A percentile compares a stretch with the other conserved stretches of the same genome.
These are phyloP conservation scores for Vigna nakashimae DNA, from an alignment of 306 rosid species.

Conservation along the genomic window DNA sequence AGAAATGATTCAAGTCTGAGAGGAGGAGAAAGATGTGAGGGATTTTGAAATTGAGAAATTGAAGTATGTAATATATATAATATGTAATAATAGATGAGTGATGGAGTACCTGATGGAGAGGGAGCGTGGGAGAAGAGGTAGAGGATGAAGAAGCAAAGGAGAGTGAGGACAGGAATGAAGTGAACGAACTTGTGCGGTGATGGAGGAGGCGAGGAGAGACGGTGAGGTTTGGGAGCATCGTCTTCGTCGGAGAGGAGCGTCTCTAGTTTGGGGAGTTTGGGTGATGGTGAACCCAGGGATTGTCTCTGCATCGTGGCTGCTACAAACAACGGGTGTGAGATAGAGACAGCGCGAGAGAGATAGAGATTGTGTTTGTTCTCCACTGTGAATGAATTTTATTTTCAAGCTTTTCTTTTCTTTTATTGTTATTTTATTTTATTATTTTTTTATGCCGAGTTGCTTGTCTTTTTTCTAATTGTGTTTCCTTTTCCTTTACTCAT, in stretches of 20 bases:
- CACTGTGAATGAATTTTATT: neutral
- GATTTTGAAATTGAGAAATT: neutral
- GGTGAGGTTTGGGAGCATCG: slow-evolving; percentile 62
- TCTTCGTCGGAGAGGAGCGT: slow-evolving; percentile 40
- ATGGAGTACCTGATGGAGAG: slow-evolving; percentile 72
- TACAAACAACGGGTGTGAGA: neutral
- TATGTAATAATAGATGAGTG: neutral
- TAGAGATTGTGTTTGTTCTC: neutral
- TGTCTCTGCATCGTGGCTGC: slow-evolving; percentile 83
- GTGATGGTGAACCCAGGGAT: slow-evolving; percentile 83
- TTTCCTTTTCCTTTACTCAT: slow-evolving; percentile 44
- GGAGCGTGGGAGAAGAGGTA: slow-evolving; percentile 92
- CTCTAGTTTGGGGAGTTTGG: slow-evolving; percentile 68
- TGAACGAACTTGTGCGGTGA: slow-evolving; percentile 76
- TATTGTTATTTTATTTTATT: neutral
- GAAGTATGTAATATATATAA: neutral
- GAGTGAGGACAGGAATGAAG: slow-evolving; percentile 86
- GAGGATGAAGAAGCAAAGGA: slow-evolving; percentile 88
- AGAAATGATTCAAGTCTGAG: slow-evolving; percentile 79
- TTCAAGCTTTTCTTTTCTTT: neutral
- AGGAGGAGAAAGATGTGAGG: neutral
- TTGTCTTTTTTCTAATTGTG: neutral
- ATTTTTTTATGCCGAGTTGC: neutral
- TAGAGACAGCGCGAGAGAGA: slow-evolving; percentile 7
- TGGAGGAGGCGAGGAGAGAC: slow-evolving; percentile 61